These are phyloP conservation scores for Pichia sp. DNA, from an alignment of 1,139 yeast species.

Conservation along the genomic window DNA sequence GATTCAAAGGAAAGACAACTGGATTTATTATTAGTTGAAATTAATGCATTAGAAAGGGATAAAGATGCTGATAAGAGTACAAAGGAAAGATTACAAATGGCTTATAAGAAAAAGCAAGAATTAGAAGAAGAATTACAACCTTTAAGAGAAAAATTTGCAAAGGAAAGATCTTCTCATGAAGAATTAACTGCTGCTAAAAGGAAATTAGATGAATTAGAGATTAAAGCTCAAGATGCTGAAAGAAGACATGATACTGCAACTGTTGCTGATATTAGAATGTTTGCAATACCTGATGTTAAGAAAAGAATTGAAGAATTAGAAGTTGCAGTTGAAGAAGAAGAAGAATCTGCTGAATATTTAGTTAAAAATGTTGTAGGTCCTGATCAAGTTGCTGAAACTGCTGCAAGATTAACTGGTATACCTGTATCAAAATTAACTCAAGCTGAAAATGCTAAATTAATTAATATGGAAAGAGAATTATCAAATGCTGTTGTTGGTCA, in stretches of 20 bases:
- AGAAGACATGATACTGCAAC: slow-evolving; percentile 92
- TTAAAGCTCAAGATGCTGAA: slow-evolving; percentile 92
- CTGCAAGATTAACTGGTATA: slow-evolving; percentile 93
- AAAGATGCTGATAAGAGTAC: slow-evolving; percentile 83
- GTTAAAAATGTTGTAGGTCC: slow-evolving; percentile 85
- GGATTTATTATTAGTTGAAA: slow-evolving; percentile 87
- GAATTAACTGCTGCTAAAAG: slow-evolving; percentile 83
- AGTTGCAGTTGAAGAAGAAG: slow-evolving; percentile 62
- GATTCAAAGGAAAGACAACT: slow-evolving; percentile 90
- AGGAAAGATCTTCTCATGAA: slow-evolving; percentile 88
- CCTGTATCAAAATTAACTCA: slow-evolving; percentile 97
- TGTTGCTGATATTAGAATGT: slow-evolving; percentile 92
- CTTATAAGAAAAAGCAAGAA: slow-evolving; percentile 72
- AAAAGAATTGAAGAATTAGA: slow-evolving; percentile 72
- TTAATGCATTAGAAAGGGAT: slow-evolving; percentile 94
- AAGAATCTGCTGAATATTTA: slow-evolving; percentile 53
- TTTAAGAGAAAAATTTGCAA: slow-evolving; percentile 72
- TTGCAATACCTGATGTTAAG: slow-evolving; percentile 91
- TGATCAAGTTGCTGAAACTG: slow-evolving; percentile 93
- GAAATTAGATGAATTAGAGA: slow-evolving; percentile 85
- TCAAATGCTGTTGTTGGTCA: slow-evolving; percentile 89
- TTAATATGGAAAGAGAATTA: slow-evolving; percentile 87
- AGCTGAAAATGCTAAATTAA: slow-evolving; percentile 88
- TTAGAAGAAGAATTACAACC: slow-evolving; percentile 83
- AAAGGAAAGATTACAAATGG: slow-evolving; percentile 74